Base-by-base conservation (phyloP, 2,329 filamentous ascomycete species). In the Scopulariopsis brevicaulis region DNA sequence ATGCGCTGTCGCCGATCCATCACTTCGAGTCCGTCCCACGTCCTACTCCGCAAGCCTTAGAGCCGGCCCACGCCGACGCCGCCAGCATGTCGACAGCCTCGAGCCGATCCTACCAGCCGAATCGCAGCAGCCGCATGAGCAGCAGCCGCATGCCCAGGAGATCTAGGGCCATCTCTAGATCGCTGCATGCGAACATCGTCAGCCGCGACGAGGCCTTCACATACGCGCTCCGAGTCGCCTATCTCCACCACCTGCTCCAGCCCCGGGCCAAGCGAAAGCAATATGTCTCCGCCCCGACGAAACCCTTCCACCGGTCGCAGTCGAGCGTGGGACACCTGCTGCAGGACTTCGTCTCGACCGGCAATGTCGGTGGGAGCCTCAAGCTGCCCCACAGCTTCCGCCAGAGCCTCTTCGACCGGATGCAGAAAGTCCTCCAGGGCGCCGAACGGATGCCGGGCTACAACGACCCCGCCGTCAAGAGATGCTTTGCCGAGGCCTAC, bases 401-500 rank as follows among this genome's bases (percentile, higher is more conserved):
- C 52, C 64, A 63, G 37, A 71, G 74, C 54, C 70, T 84, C 37
- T 76, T 83, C 67, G 93, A 92, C 72, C 82, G 91, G 61, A 82
- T 96, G 69, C 86, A 88, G 59, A 86, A 86, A 35, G 87, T 96
- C 56, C 74, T 97, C 65, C 83, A 86, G 65, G 91, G 92, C 46
- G 87, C 80, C 61, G 94, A 97, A 73, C 85, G 79, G 64, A 81
- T 93, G 68, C 90, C 89, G 15, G 94, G 95, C 66, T 99, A 88
- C 73, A 89, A 87, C 67, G 94, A 99, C 75, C 79, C 89, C n/a
- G 78, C 87, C 28, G 86, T 99, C 63, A 96, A 96, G 74, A 83
- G 93, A 61, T 95, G 90, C 1, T 99, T 99, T 74, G 94, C 90
- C 58, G 89, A 90, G 63, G 96, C 96, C 62, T 87, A 96, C 69